A percentile compares a stretch with the other conserved stretches of the same genome.
Conservation (phyloP, 1,284 basidiomycete species). For the Boletus sp. region DNA sequence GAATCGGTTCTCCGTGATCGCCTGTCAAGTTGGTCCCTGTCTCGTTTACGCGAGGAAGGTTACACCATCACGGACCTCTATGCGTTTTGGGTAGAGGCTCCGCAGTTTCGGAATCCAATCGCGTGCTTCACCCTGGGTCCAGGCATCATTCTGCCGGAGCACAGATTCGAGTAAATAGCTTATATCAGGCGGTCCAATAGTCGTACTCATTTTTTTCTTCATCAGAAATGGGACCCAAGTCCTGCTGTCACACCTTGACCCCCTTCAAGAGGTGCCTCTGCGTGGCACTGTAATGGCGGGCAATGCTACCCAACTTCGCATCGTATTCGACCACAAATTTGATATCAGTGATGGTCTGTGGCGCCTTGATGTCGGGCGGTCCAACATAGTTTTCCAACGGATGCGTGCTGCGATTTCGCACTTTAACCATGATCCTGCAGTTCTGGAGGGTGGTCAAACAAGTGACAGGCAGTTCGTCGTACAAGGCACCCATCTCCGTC, state of each 20-base stretch:
- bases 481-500: constrained; percentile 67
- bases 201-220: constrained; percentile 3
- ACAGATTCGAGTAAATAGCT: constrained; percentile 59
- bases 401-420: constrained; percentile 68
- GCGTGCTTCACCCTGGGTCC: constrained; percentile 62
- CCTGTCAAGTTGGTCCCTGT: constrained; percentile 62
- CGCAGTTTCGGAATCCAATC: constrained; percentile 58
- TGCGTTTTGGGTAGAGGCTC: constrained; percentile 64
- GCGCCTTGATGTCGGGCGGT: constrained; percentile 74
- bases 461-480: constrained; percentile 50
- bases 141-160: constrained; percentile 54
- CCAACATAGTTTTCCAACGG: constrained; percentile 65
- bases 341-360: constrained; percentile 51
- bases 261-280: constrained; percentile 50
- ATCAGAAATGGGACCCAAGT: constrained; percentile 64
- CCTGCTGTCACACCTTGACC: constrained; percentile 61
- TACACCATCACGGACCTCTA: constrained; percentile 64
- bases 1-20: constrained; percentile 59
- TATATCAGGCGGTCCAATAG: not conserved
- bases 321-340: constrained; percentile 58
- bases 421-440: constrained; percentile 57
- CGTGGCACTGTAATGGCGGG: constrained; percentile 56
- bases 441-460: constrained; percentile 37
- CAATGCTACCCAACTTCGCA: constrained; percentile 49
- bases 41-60: constrained; percentile 61